phyloP scores from a whole-genome alignment of 305 asterid species.

The Ajuga reptans region DNA sequence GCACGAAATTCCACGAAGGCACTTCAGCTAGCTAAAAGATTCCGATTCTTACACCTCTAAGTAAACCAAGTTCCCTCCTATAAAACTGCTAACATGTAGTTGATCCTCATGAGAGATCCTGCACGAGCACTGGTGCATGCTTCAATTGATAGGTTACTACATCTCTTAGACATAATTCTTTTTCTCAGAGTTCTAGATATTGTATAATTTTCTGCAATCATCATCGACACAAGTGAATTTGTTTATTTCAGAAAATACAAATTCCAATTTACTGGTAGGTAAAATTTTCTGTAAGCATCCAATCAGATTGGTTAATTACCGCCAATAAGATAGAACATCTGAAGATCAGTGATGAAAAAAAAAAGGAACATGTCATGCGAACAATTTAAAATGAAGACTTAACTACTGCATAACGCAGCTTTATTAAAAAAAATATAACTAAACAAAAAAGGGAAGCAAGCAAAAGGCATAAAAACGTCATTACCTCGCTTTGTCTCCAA shows the following conservation, averaged over 20 bases:
- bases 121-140: background rate
- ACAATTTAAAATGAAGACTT: background rate
- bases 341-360: background rate
- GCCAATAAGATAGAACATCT: background rate
- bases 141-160: background rate
- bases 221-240: background rate
- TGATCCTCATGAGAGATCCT: too few relatives aligned
- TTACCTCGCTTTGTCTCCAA: conserved; percentile 62
- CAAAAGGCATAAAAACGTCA: conserved; percentile 1
- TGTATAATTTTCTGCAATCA: background rate
- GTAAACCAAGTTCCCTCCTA: too few relatives aligned
- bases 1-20: too few relatives aligned
- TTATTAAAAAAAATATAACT: background rate
- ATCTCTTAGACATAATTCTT: background rate
- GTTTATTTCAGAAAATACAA: background rate
- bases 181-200: background rate
- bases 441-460: background rate
- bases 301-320: background rate
- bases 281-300: background rate
- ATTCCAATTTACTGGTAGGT: background rate
- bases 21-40: too few relatives aligned
- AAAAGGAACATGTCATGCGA: background rate
- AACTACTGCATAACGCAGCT: background rate
- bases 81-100: too few relatives aligned
- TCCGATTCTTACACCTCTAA: too few relatives aligned